phyloP scores from a whole-genome alignment of 2,329 filamentous ascomycete species.

The Aspergillus phoenicis region DNA sequence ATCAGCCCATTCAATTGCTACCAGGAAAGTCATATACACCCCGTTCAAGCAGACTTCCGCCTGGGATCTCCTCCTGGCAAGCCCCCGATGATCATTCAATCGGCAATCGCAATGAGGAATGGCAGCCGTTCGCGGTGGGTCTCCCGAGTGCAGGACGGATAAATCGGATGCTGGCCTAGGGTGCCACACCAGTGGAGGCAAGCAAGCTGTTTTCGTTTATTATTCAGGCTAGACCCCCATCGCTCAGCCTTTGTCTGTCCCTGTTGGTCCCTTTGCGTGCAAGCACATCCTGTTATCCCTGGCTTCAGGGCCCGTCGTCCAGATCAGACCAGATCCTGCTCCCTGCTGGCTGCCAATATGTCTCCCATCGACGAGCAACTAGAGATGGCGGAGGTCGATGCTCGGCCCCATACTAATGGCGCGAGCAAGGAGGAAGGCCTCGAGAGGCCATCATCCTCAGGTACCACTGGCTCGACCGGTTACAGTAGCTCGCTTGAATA shows the following conservation, averaged over 20 bases:
- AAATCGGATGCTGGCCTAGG: constrained; percentile 3
- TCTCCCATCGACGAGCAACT: constrained; percentile 4
- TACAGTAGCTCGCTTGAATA: constrained; percentile 33
- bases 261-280: neutral
- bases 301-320: neutral
- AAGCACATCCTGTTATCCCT: neutral
- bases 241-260: neutral
- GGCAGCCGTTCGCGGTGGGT: constrained; percentile 9
- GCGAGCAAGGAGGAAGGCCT: neutral
- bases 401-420: neutral
- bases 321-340: neutral
- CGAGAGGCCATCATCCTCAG: constrained; percentile 7
- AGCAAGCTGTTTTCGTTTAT: constrained; percentile 1
- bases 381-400: constrained; percentile 7
- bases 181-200: neutral
- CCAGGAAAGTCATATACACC: too few relatives aligned
- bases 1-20: too few relatives aligned
- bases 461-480: constrained; percentile 17
- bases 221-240: neutral
- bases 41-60: too few relatives aligned
- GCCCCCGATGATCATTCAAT: neutral
- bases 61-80: neutral
- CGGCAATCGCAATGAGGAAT: neutral
- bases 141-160: constrained; percentile 9
- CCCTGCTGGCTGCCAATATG: neutral